Evolutionary conservation across 169 alveolate species (phyloP).

Genomic region (Cryptosporidium sp.): DNA sequence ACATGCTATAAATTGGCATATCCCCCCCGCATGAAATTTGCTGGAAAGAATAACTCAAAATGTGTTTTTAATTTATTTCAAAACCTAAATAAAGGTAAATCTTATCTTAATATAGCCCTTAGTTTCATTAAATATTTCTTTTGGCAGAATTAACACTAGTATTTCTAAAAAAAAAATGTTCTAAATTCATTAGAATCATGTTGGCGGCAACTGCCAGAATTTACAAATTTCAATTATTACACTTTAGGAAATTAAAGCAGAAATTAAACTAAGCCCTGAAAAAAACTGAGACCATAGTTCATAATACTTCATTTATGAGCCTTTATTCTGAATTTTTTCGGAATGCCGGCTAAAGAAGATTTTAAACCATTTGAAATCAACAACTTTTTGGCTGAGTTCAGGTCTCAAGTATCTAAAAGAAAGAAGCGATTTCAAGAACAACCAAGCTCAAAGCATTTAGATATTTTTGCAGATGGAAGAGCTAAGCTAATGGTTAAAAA

Average conservation of each 20-base stretch:
- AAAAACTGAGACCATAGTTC: neutral
- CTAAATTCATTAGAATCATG: no score
- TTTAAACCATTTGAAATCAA: conserved; percentile 22
- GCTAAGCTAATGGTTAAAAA: conserved; percentile 28
- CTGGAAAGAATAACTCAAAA: neutral
- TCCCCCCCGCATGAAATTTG: conserved; percentile 11
- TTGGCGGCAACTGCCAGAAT: neutral
- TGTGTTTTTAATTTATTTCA: neutral
- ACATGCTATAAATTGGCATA: neutral
- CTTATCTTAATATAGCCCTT: no score
- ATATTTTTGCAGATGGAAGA: conserved; percentile 67
- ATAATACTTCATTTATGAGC: neutral
- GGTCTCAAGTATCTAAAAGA: conserved; percentile 35
- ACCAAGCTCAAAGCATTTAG: conserved; percentile 17
- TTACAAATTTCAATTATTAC: neutral
- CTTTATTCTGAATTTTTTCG: neutral
- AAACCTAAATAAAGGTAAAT: no score
- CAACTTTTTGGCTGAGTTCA: conserved; percentile 24
- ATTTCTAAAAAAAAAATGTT: neutral
- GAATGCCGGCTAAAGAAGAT: conserved; percentile 13
- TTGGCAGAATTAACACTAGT: neutral
- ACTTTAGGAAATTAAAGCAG: neutral
- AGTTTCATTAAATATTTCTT: neutral
- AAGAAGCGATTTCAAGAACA: conserved; percentile 39
- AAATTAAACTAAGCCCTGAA: neutral